A percentile compares a stretch with the other conserved stretches of the same genome.
Conservation (phyloP, 2,329 filamentous ascomycete species). For the Stemphylium lycopersici region DNA sequence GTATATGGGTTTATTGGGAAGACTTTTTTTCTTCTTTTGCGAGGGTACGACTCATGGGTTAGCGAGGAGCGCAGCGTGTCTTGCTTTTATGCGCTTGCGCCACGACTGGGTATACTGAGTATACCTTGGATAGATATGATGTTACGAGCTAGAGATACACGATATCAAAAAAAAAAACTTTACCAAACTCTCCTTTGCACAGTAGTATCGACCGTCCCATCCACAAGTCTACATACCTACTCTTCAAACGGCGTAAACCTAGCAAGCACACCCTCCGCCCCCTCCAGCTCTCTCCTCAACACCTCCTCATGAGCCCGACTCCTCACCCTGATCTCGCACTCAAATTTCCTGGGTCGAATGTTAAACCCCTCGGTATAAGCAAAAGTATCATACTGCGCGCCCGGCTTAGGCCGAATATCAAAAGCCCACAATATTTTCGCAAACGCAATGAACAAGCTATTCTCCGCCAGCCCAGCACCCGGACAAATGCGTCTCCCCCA, state of each 20-base stretch:
- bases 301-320: conserved; percentile 40
- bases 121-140: neutral
- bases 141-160: neutral
- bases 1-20: neutral
- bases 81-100: neutral
- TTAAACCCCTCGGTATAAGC: conserved; percentile 52
- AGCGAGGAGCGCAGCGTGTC: neutral
- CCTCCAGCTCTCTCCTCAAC: conserved; percentile 36
- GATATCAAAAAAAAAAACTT: neutral
- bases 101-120: neutral
- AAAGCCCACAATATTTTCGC: conserved; percentile 46
- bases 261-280: conserved; percentile 41
- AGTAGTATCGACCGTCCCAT: neutral
- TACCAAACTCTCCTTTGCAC: neutral
- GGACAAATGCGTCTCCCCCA: conserved; percentile 45
- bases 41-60: neutral
- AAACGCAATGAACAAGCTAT: conserved; percentile 42
- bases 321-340: conserved; percentile 42
- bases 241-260: conserved; percentile 46
- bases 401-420: conserved; percentile 41
- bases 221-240: neutral
- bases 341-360: conserved; percentile 46
- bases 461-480: conserved; percentile 39
- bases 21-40: neutral
- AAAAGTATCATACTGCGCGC: conserved; percentile 47